These are phyloP conservation scores for Nakataea oryzae DNA, from an alignment of 2,329 filamentous ascomycete genomes.

Conservation along the genomic window DNA sequence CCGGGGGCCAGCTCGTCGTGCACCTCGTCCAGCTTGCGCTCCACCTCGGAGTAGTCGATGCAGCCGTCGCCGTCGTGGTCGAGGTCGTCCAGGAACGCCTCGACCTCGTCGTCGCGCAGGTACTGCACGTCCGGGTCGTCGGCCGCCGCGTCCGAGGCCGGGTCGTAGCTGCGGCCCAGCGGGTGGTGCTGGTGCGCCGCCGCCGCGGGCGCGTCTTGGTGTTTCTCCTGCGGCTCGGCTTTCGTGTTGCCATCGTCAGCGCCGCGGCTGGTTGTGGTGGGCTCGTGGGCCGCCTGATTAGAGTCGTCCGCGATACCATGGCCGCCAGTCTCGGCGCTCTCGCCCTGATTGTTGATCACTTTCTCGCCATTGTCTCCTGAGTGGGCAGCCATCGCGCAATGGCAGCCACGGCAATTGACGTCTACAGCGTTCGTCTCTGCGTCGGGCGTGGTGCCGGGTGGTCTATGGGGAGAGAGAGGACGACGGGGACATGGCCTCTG, in stretches of 20 bases:
- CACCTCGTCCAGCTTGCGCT: conserved; percentile 40
- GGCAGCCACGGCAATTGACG: no score
- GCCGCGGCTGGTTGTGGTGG: no score
- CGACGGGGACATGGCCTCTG: background rate
- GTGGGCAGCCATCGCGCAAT: background rate
- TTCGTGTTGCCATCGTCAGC: no score
- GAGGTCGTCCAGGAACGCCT: conserved; percentile 39
- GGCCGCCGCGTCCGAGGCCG: background rate
- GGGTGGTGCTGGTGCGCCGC: background rate
- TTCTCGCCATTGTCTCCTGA: background rate
- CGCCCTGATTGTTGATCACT: background rate
- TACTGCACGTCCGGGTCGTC: conserved; percentile 15
- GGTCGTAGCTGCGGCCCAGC: background rate
- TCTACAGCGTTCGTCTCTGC: no score
- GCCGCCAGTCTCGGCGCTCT: no score
- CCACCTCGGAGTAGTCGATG: conserved; percentile 41
- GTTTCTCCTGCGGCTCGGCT: no score
- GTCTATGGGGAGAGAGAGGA: background rate
- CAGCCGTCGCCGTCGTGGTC: conserved; percentile 39
- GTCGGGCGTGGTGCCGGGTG: background rate
- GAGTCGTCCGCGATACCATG: no score
- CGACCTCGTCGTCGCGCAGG: conserved; percentile 36
- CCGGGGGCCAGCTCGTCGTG: conserved; percentile 38
- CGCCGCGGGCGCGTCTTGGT: no score
- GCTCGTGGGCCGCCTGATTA: no score